Base-by-base conservation (phyloP, 179 eudicot genomes). In the Patellifolia procumbens region DNA sequence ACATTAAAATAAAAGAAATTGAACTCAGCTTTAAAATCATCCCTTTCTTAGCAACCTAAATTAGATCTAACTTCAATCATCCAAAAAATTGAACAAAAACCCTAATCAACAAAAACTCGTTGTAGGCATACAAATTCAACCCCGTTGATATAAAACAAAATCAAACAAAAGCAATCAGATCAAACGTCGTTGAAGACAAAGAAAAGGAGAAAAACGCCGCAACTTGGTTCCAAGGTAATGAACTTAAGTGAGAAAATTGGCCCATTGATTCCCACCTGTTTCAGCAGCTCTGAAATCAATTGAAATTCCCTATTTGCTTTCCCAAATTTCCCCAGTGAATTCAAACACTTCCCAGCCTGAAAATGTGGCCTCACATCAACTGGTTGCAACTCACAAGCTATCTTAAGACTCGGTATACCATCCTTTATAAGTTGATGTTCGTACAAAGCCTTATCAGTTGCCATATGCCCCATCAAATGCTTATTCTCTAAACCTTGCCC, bases 381-480 rank as follows among this genome's bases (percentile, higher is more conserved):
- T 5, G 98, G 97, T 26, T 87, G 94, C 71, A 94, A 74, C 69
- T 94, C 98, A 83, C 91, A 92, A 53, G 97, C 97, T 65, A 97
- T 62, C 81, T 91, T 92, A 66, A 94, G 92, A 78, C 93, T 88
- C 48, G 85, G 91, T 78, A 92, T 85, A 69, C 89, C 89, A 39
- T 92, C 97, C 74, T 91, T 92, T 74, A 81, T 87, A 77, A 94
- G 70, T 31, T 79, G 84, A 35, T 94, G 88, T 39, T 92, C 97
- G 78, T 94, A 92, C 79, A 92, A 81, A 68, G 88, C 92, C 70
- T 92, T 81, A 3, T 97, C 97, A 68, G 92, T 87, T 4, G 98
- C 98, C 97, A 94, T 94, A 48, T 94, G 98, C 39, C 98, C n/a
- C 98, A 80, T 94, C 97, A 76, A 94, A 92, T 3, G 97, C 97